A percentile compares a stretch with the other conserved stretches of the same genome.
These are phyloP conservation scores for Pichia pseudocactophila DNA, from an alignment of 805 yeast species.

Conservation along the genomic window DNA sequence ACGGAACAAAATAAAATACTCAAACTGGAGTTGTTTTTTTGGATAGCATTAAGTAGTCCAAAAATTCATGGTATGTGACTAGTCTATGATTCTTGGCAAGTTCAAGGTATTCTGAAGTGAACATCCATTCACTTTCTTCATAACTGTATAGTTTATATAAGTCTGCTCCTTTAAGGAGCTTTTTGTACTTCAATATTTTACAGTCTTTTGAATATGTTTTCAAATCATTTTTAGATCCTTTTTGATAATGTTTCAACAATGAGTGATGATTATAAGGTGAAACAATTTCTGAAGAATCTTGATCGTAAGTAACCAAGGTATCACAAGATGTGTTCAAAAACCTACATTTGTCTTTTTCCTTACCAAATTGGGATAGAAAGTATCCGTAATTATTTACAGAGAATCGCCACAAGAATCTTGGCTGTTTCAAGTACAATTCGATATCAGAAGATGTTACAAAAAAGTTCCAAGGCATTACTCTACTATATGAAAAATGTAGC, in stretches of 20 bases:
- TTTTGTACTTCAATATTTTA: neutral
- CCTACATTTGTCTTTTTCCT: neutral
- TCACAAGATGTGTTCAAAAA: neutral
- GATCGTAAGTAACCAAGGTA: slow-evolving; percentile 1
- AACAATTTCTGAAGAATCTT: neutral
- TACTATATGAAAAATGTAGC: neutral
- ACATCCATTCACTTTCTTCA: neutral
- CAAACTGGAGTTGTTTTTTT: too few relatives aligned
- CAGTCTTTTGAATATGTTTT: neutral
- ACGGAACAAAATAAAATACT: slow-evolving; percentile 1
- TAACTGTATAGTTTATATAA: neutral
- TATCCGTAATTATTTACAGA: slow-evolving; percentile 4
- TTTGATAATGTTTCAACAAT: neutral
- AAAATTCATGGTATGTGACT: too few relatives aligned
- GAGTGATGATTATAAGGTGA: neutral
- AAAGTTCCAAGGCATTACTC: slow-evolving; percentile 4
- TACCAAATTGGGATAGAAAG: neutral
- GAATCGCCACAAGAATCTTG: slow-evolving; percentile 4
- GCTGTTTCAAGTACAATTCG: neutral
- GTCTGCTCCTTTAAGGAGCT: neutral
- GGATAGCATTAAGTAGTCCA: neutral
- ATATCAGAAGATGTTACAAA: neutral
- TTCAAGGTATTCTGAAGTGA: neutral
- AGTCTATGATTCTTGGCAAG: too few relatives aligned
- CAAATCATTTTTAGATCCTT: too few relatives aligned